These are phyloP conservation scores for Chamaenerion angustifolium DNA, from an alignment of 345 rosid genomes.

Conservation along the genomic window DNA sequence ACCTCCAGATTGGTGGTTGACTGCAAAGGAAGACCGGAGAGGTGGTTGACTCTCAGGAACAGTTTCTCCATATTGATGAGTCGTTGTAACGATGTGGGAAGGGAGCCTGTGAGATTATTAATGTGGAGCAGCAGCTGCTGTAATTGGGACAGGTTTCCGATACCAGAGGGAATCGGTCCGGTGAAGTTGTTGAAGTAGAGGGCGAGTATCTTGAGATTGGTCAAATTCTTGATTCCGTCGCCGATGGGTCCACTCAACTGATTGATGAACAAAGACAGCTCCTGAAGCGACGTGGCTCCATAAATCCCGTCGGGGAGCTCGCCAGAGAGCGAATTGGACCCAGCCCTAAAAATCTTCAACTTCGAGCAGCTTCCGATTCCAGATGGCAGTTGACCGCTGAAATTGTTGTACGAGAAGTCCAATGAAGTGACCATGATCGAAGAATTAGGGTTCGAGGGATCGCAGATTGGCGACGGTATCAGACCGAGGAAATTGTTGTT, in stretches of 20 bases:
- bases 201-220: conserved; percentile 40
- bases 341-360: conserved; percentile 41
- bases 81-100: no score
- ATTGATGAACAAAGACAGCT: no score
- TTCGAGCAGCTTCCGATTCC: conserved; percentile 47
- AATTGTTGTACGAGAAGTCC: conserved; percentile 63
- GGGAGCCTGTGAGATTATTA: no score
- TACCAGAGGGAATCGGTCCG: conserved; percentile 45
- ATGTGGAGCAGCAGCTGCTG: no score
- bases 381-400: conserved; percentile 32
- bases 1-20: no score
- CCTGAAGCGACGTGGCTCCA: no score
- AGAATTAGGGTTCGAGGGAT: conserved; percentile 10
- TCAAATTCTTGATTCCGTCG: conserved; percentile 29
- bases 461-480: conserved; percentile 56
- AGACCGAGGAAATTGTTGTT: conserved; percentile 56
- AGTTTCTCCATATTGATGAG: no score
- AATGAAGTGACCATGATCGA: conserved; percentile 18
- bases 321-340: conserved; percentile 64
- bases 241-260: no score
- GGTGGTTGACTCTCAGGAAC: conserved; percentile 53
- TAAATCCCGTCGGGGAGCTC: no score
- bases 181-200: conserved; percentile 48
- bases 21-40: no score
- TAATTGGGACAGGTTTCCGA: conserved; percentile 47